phyloP scores from a whole-genome alignment of 1,139 yeast species.

The Yamadazyma dendronema region DNA sequence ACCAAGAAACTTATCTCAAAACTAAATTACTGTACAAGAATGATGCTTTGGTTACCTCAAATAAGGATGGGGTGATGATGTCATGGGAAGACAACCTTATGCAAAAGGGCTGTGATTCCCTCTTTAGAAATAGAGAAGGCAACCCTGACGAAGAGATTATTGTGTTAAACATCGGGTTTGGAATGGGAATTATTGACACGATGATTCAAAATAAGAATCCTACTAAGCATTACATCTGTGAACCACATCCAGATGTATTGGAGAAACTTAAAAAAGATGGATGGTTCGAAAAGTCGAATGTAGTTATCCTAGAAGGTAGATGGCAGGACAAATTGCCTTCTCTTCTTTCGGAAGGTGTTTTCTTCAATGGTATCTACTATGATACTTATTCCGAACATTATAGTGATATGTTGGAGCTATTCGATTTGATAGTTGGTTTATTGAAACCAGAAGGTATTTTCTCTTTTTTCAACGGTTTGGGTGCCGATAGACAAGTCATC shows the following conservation, averaged over 20 bases:
- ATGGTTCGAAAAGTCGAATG: constrained; percentile 77
- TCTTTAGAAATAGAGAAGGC: constrained; percentile 44
- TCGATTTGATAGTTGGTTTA: constrained; percentile 78
- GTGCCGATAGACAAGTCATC: constrained; percentile 89
- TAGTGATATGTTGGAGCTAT: constrained; percentile 80
- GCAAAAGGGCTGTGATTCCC: constrained; percentile 72
- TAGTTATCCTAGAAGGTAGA: constrained; percentile 75
- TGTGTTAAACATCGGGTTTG: constrained; percentile 86
- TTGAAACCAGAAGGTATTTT: constrained; percentile 79
- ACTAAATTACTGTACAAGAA: constrained; percentile 71
- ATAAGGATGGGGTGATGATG: constrained; percentile 95
- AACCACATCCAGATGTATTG: constrained; percentile 93
- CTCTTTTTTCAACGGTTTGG: constrained; percentile 90
- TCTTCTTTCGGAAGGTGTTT: constrained; percentile 63
- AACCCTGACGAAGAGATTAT: constrained; percentile 27
- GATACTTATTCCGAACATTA: constrained; percentile 92
- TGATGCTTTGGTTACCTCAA: constrained; percentile 69
- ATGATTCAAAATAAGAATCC: constrained; percentile 65
- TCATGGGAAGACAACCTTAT: constrained; percentile 88
- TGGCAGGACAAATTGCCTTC: constrained; percentile 84
- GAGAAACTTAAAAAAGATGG: constrained; percentile 68
- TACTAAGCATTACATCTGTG: constrained; percentile 79
- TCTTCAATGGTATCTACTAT: constrained; percentile 87
- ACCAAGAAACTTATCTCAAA: constrained; percentile 62
- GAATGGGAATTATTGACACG: constrained; percentile 92